Percentiles rank a stretch among this genome's conserved stretches.
Conservation (phyloP, 2,329 filamentous ascomycete genomes). For the Tolypocladium guangdongense region DNA sequence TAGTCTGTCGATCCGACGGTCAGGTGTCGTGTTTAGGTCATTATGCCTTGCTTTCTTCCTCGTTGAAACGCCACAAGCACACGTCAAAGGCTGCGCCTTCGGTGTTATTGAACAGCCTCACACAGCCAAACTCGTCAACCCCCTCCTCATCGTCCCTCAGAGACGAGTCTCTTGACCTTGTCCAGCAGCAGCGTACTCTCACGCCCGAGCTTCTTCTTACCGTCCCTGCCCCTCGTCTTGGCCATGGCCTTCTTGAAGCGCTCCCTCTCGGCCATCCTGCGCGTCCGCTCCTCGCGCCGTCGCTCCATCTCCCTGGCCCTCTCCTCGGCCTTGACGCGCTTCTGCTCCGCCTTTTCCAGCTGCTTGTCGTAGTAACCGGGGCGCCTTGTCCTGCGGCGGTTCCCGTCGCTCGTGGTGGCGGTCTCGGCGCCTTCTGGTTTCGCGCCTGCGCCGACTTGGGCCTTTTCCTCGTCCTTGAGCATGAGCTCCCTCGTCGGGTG, state of each 20-base stretch:
- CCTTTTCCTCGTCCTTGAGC: conserved; percentile 26
- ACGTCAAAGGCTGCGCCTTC: background rate
- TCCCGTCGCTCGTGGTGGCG: conserved; percentile 16
- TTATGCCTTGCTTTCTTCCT: background rate
- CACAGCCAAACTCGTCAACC: background rate
- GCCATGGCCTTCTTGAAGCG: conserved; percentile 57
- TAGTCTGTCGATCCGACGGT: background rate
- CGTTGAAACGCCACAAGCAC: background rate
- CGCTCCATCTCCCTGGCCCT: conserved; percentile 29
- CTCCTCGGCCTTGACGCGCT: conserved; percentile 29
- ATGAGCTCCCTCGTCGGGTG: conserved; percentile 28
- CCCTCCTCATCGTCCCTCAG: conserved; percentile 15
- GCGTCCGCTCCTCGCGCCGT: conserved; percentile 52
- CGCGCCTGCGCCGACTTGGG: conserved; percentile 16
- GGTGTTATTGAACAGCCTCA: background rate
- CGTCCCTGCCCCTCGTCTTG: conserved; percentile 63
- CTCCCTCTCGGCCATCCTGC: conserved; percentile 53
- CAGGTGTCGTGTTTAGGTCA: background rate
- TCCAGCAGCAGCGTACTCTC: conserved; percentile 71
- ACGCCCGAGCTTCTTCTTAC: conserved; percentile 68
- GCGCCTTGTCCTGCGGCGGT: conserved; percentile 23
- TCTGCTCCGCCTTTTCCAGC: conserved; percentile 33
- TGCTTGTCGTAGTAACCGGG: conserved; percentile 59
- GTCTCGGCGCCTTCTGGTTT: conserved; percentile 1
- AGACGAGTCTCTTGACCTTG: conserved; percentile 64